phyloP scores from a whole-genome alignment of 352 stramenopile genomes.

The Globisporangium nunn region DNA sequence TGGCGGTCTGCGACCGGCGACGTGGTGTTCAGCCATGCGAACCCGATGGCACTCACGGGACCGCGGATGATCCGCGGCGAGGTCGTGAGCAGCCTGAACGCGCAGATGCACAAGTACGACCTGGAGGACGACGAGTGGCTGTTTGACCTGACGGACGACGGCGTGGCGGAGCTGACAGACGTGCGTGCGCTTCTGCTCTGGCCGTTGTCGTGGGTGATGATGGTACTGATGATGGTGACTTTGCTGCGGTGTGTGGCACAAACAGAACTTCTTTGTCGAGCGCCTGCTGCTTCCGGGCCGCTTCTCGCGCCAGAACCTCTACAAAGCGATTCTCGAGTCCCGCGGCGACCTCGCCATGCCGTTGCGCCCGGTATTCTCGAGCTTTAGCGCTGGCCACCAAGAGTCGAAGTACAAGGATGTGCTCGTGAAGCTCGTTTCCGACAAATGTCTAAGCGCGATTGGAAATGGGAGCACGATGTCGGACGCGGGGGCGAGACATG shows the following conservation, averaged over 20 bases:
- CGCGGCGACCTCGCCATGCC: conserved; percentile 21
- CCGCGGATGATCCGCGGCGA: conserved; percentile 45
- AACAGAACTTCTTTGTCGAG: conserved; percentile 47
- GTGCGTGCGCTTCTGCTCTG: conserved; percentile 10
- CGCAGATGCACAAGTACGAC: conserved; percentile 63
- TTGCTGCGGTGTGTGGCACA: not conserved
- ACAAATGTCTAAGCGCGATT: conserved; percentile 23
- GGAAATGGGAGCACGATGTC: conserved; percentile 11
- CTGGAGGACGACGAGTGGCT: conserved; percentile 45
- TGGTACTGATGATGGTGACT: not conserved
- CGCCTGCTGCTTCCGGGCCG: conserved; percentile 52
- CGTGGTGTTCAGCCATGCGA: conserved; percentile 53
- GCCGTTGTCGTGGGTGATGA: too few relatives aligned
- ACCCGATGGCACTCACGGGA: conserved; percentile 63
- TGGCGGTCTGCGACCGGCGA: conserved; percentile 59
- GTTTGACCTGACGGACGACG: conserved; percentile 46
- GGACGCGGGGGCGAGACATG: conserved; percentile 12
- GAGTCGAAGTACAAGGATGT: conserved; percentile 63
- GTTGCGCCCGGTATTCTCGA: conserved; percentile 25
- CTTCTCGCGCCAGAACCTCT: conserved; percentile 61
- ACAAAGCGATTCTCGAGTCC: conserved; percentile 49
- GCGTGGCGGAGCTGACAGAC: conserved; percentile 32
- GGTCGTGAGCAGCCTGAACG: conserved; percentile 43
- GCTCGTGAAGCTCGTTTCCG: conserved; percentile 42
- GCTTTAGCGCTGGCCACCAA: conserved; percentile 18